Percentiles rank a stretch among this genome's conserved stretches.
Evolutionary conservation across 306 rosid species (phyloP).

Genomic region (Trichosanthes cucumerina): DNA sequence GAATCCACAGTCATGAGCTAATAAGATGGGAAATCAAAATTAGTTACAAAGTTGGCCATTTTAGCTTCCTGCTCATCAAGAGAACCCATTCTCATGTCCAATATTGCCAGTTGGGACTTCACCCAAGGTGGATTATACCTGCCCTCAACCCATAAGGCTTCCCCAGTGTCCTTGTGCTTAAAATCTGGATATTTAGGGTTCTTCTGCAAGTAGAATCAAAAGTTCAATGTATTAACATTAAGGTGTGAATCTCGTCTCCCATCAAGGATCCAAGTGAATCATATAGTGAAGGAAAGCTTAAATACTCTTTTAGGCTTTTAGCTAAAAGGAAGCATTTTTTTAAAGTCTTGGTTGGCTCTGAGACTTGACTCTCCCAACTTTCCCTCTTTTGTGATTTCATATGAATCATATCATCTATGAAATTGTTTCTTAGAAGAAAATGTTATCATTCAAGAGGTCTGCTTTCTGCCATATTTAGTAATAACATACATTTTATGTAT

Average conservation of each 20-base stretch:
- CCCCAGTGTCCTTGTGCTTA: slow-evolving; percentile 92
- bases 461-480: neutral
- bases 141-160: slow-evolving; percentile 84
- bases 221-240: neutral
- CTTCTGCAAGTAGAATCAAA: slow-evolving; percentile 38
- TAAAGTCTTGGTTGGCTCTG: neutral
- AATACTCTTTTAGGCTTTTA: no score
- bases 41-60: neutral
- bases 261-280: neutral
- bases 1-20: neutral
- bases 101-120: slow-evolving; percentile 66
- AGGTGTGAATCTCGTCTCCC: neutral
- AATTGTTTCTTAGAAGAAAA: neutral
- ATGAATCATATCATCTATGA: neutral
- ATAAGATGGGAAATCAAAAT: slow-evolving; percentile 7
- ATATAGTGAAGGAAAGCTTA: neutral
- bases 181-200: slow-evolving; percentile 84
- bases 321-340: no score
- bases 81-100: slow-evolving; percentile 57
- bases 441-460: neutral
- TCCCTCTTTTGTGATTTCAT: neutral
- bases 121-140: slow-evolving; percentile 79
- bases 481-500: neutral
- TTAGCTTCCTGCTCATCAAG: slow-evolving; percentile 26
- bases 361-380: neutral